Percentiles rank a stretch among this genome's conserved stretches.
Evolutionary conservation across 768 basidiomycete genomes (phyloP).

Genomic region (Paxillus involutus): DNA sequence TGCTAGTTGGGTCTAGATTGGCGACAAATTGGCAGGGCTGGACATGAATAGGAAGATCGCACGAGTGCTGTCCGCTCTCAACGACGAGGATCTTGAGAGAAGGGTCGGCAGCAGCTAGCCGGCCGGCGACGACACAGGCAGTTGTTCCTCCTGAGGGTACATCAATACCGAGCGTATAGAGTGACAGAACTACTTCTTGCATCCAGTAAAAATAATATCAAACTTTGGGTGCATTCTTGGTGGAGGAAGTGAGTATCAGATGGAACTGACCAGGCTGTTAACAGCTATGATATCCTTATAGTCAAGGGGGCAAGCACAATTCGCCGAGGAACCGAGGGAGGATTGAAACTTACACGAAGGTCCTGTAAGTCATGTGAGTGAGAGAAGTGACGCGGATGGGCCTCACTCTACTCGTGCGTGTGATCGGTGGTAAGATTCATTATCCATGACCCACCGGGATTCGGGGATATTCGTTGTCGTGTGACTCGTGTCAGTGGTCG

Average conservation of each 20-base stretch:
- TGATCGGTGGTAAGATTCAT: too few relatives aligned
- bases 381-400: too few relatives aligned
- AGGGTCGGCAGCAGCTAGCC: conserved; percentile 24
- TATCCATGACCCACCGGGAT: too few relatives aligned
- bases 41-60: conserved; percentile 16
- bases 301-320: too few relatives aligned
- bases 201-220: conserved; percentile 58
- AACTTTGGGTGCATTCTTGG: conserved; percentile 14
- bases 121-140: conserved; percentile 29
- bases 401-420: too few relatives aligned
- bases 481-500: too few relatives aligned
- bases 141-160: conserved; percentile 19
- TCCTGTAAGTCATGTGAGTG: too few relatives aligned
- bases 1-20: conserved; percentile 17
- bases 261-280: background rate
- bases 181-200: conserved; percentile 24
- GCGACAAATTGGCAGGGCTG: conserved; percentile 17
- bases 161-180: background rate
- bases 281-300: too few relatives aligned
- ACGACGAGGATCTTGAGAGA: conserved; percentile 27
- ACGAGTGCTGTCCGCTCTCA: conserved; percentile 23
- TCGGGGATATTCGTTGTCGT: too few relatives aligned
- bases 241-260: too few relatives aligned
- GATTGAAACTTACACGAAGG: too few relatives aligned
- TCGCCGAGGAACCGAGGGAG: too few relatives aligned